A percentile compares a stretch with the other conserved stretches of the same genome.
These are phyloP conservation scores for Candida cerambycidarum DNA, from an alignment of 805 yeast species.

Conservation along the genomic window DNA sequence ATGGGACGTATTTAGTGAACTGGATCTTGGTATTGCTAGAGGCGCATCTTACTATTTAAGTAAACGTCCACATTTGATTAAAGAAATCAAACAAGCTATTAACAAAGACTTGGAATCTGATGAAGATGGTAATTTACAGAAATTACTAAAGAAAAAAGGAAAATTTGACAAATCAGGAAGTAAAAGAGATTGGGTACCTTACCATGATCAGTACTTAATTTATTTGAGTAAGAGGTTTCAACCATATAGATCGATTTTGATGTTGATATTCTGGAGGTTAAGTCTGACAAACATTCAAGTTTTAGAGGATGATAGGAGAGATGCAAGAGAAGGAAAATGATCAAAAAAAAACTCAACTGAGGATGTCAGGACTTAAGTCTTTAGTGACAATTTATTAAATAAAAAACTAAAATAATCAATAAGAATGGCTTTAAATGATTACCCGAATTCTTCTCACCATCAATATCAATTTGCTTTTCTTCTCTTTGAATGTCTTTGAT, in stretches of 20 bases:
- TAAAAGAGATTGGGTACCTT: constrained; percentile 64
- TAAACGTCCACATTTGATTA: constrained; percentile 46
- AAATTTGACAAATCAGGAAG: constrained; percentile 37
- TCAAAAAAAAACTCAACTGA: no score
- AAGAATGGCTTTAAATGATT: background rate
- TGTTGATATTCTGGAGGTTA: constrained; percentile 74
- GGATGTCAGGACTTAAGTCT: no score
- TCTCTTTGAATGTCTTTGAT: constrained; percentile 20
- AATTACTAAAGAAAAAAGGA: constrained; percentile 32
- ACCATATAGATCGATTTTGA: constrained; percentile 69
- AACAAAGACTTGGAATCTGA: constrained; percentile 20
- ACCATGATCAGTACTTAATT: constrained; percentile 57
- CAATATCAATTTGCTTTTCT: constrained; percentile 25
- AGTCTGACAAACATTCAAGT: constrained; percentile 58
- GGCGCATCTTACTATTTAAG: constrained; percentile 69
- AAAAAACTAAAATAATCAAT: background rate
- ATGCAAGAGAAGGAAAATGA: background rate
- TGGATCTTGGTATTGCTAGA: constrained; percentile 82
- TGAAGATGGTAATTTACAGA: constrained; percentile 35
- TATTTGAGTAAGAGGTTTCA: constrained; percentile 55
- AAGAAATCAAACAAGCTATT: constrained; percentile 38
- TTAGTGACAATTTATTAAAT: background rate
- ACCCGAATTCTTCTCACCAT: constrained; percentile 23
- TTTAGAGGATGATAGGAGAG: constrained; percentile 19
- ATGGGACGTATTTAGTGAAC: constrained; percentile 69